Conservation (phyloP, 2,329 filamentous ascomycete genomes). For the Aspergillus viridinutans region DNA sequence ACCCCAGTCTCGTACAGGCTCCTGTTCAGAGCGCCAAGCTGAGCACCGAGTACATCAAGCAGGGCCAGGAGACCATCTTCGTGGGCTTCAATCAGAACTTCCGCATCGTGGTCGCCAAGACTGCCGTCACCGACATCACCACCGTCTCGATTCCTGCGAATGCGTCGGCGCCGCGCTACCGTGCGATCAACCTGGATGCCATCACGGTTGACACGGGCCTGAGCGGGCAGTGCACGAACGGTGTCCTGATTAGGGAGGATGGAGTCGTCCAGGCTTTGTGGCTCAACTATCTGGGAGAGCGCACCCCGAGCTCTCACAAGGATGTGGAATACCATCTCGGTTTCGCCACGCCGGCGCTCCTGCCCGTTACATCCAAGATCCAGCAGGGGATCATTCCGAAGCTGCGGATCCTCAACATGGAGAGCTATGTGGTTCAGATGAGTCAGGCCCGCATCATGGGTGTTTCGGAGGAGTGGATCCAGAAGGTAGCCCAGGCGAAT, state of each 20-base stretch:
- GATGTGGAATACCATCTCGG: constrained; percentile 97
- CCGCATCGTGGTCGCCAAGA: constrained; percentile 87
- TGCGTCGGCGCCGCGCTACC: constrained; percentile 82
- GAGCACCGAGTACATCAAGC: constrained; percentile 75
- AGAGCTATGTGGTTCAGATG: constrained; percentile 95
- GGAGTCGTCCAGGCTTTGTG: constrained; percentile 92
- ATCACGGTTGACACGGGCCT: constrained; percentile 95
- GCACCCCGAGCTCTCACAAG: constrained; percentile 70
- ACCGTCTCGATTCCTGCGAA: constrained; percentile 95
- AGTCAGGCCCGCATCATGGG: constrained; percentile 96
- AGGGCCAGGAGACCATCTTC: constrained; percentile 92
- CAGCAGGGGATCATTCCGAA: constrained; percentile 74
- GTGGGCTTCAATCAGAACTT: constrained; percentile 98
- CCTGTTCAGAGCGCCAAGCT: constrained; percentile 86
- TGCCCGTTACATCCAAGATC: constrained; percentile 84
- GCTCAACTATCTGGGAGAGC: constrained; percentile 94
- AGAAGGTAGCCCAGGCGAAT: constrained; percentile 82
- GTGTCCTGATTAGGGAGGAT: constrained; percentile 83
- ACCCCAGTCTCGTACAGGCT: constrained; percentile 86
- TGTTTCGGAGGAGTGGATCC: constrained; percentile 91
- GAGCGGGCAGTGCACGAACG: constrained; percentile 86
- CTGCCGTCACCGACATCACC: constrained; percentile 93
- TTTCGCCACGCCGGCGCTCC: constrained; percentile 78
- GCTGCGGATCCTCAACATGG: constrained; percentile 85
- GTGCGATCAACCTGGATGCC: constrained; percentile 92